Base-by-base conservation (phyloP, 202 grass and related monocot genomes). In the Sporobolus alterniflorus region DNA sequence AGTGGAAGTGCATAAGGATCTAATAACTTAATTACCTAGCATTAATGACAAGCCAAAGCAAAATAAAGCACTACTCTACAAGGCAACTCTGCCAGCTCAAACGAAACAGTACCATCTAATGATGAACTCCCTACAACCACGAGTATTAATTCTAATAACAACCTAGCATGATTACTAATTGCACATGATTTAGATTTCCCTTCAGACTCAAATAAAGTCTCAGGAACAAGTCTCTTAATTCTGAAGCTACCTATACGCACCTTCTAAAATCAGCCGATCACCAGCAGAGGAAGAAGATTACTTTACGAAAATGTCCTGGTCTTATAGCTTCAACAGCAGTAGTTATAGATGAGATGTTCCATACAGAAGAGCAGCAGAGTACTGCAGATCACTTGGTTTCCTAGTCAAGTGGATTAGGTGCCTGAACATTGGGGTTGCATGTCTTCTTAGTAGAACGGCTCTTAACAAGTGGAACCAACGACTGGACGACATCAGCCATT, bases 401-500 rank as follows among this genome's bases (percentile, higher is more conserved):
- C 63, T 90, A 79, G 42, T 83, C 81, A 0, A 84, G 32, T 54
- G 82, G 60, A 57, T 83, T 92, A 20, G 51, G 73, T 68, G 85
- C 39, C 34, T 95, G 87, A 40, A 44, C 52, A 25, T 71, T 86
- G 44, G 88, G 48, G 71, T 86, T 98, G 67, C 44, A 85, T 40
- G 46, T 52, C 82, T 88, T 95, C 61, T 74, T 66, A 46, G 75
- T 55, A 7, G 71, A 79, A 72, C 84, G 74, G 69, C 91, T 96
- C 83, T 96, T 99, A 76, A 99, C 93, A 56, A 99, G 87, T 61
- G 96, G 96, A 80, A 94, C 93, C 51, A 98, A 25, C 3, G 96
- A 98, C 74, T 99, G 96, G 65, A 96, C 93, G 11, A 99, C 96
- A 86, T 99, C 93, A 24, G 96, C 96, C 96, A 99, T 96, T 50